Evolutionary conservation across 768 basidiomycete species (phyloP), one percentile per base, ranked within the genome.

Genomic region (Rubroboletus pulcherrimus): DNA sequence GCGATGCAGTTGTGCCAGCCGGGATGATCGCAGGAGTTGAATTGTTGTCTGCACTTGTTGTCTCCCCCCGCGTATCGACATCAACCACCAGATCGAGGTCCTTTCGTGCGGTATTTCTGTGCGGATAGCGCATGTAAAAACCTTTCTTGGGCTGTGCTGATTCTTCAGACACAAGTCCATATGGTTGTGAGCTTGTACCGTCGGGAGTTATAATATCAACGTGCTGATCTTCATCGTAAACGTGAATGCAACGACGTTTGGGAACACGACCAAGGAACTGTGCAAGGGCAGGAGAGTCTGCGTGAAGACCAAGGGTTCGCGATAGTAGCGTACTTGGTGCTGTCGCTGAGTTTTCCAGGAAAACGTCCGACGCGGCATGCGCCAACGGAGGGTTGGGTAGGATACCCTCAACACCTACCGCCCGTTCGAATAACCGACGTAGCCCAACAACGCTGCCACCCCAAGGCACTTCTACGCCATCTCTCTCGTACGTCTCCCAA

Each of bases 221-320:
- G 1, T 58, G 26, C 19, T 66, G 66, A 40, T 71, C 67, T 37
- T 75, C 70, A 47, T 65, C 66, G 37, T 72, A 65, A 10, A 71
- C 70, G 34, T 74, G 69, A 54, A 81, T 77, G 21, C 68, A 66
- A 29, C 78, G 74, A 45, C 73, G 73, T 62, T 73, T 76, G 0
- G 76, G 71, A 17, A 68, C 66, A 51, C 74, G 74, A 8, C 80
- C 79, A 33, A 81, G 74, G 62, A 81, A 81, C 6, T 72, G 77
- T 12, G 80, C 80, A 19, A 81, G 73, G 1, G 77, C 76, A 29
- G 80, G 77, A 8, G 79, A 76, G 52, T 81, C 81, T n/a, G 67
- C 71, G 51, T 82, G 80, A 57, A 77, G 70, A 26, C 81, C 80
- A 11, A 81, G 72, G 8, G 79, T 79, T 43, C 75, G 73, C 9